These are phyloP conservation scores for Coemansia sp. DNA, from an alignment of 192 early-diverging fungal genomes.

Conservation along the genomic window DNA sequence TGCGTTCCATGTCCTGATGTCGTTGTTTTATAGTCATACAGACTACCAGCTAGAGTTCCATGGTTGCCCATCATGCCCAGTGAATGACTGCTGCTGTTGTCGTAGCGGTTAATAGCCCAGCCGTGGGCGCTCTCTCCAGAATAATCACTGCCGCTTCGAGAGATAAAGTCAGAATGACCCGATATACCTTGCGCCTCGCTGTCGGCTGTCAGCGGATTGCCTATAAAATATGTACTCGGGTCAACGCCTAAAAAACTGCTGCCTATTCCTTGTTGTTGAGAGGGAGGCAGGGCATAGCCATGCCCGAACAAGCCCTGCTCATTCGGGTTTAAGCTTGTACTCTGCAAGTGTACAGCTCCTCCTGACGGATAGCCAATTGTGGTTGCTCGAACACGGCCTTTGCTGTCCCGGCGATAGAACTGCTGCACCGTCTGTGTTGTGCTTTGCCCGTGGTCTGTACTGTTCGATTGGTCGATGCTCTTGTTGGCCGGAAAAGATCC, in stretches of 20 bases:
- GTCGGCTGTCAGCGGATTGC: slow-evolving; percentile 27
- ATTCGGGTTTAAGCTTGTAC: neutral
- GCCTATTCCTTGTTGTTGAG: slow-evolving; percentile 13
- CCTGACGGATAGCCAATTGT: slow-evolving; percentile 18
- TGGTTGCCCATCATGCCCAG: slow-evolving; percentile 23
- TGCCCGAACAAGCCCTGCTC: slow-evolving; percentile 3
- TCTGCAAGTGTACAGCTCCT: neutral
- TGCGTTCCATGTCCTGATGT: slow-evolving; percentile 7
- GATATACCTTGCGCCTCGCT: slow-evolving; percentile 40
- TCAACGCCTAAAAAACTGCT: slow-evolving; percentile 57
- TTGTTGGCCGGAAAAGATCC: slow-evolving; percentile 27
- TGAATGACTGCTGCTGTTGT: slow-evolving; percentile 22
- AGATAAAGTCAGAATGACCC: slow-evolving; percentile 38
- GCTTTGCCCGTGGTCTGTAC: neutral
- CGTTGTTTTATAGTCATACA: slow-evolving; percentile 19
- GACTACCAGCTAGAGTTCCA: slow-evolving; percentile 23
- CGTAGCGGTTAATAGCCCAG: slow-evolving; percentile 37
- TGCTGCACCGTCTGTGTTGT: slow-evolving; percentile 11
- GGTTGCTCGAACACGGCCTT: slow-evolving; percentile 16
- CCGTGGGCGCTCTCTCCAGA: slow-evolving; percentile 34
- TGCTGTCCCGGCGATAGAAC: slow-evolving; percentile 8
- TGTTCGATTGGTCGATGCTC: slow-evolving; percentile 8
- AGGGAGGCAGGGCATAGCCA: slow-evolving; percentile 2
- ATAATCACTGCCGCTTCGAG: slow-evolving; percentile 37
- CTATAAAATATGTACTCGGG: slow-evolving; percentile 46